phyloP scores from a whole-genome alignment of 2,329 filamentous ascomycete genomes.

The Diaporthe batatas region DNA sequence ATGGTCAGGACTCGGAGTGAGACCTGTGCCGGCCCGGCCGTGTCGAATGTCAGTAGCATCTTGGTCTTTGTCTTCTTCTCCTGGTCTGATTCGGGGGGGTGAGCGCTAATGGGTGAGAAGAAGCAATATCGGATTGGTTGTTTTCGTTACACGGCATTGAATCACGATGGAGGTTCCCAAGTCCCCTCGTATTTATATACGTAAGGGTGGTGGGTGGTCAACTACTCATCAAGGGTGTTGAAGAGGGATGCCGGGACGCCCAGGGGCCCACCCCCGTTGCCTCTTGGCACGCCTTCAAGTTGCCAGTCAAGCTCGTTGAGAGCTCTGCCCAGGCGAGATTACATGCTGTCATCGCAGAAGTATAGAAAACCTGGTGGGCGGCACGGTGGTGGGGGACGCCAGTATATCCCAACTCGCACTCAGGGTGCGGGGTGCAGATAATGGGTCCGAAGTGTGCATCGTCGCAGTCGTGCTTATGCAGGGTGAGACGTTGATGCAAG shows the following conservation, averaged over 20 bases:
- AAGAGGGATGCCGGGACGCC: neutral
- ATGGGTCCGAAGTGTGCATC: conserved; percentile 16
- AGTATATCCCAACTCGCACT: conserved; percentile 8
- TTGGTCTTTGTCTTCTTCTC: neutral
- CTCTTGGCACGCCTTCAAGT: neutral
- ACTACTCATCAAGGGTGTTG: neutral
- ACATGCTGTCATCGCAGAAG: neutral
- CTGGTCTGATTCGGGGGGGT: neutral
- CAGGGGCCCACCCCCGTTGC: no score
- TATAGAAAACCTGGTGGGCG: no score
- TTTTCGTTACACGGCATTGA: neutral
- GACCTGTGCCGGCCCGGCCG: conserved; percentile 10
- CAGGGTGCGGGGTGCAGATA: conserved; percentile 24
- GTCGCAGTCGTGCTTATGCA: conserved; percentile 8
- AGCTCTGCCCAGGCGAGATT: neutral
- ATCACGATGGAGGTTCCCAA: neutral
- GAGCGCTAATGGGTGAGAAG: neutral
- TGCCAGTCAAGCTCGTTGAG: neutral
- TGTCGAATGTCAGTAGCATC: conserved; percentile 16
- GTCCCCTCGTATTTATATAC: conserved; percentile 3
- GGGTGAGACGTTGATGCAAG: neutral
- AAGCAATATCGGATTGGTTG: neutral
- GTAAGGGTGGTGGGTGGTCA: neutral
- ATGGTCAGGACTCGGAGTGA: neutral
- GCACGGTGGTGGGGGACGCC: neutral